Evolutionary conservation across 345 rosid species (phyloP).

Genomic region (Euclidium syriacum): DNA sequence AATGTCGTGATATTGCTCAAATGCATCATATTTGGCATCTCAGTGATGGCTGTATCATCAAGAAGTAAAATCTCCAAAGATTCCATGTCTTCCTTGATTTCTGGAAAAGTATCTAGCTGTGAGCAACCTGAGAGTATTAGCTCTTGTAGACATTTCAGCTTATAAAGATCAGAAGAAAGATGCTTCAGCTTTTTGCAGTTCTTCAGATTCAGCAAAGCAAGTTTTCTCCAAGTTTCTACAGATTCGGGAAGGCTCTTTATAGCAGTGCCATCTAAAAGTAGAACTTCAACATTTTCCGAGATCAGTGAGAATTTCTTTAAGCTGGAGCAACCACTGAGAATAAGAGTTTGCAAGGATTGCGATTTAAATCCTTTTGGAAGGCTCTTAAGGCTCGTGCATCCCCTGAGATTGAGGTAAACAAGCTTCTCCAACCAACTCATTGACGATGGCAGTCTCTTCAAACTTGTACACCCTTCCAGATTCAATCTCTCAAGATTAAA

Average conservation of each 20-base stretch:
- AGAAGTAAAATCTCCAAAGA: conserved; percentile 23
- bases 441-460: conserved; percentile 19
- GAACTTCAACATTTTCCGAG: conserved; percentile 17
- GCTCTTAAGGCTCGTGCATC: conserved; percentile 23
- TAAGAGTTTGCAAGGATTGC: conserved; percentile 20
- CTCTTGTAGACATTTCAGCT: conserved; percentile 20
- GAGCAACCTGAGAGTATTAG: conserved; percentile 29
- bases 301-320: conserved; percentile 25
- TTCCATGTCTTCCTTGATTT: conserved; percentile 28
- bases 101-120: conserved; percentile 19
- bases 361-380: conserved; percentile 3
- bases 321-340: conserved; percentile 29
- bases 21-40: conserved; percentile 18
- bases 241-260: conserved; percentile 28
- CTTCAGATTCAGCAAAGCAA: conserved; percentile 17
- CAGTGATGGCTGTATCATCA: conserved; percentile 21
- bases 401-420: conserved; percentile 17
- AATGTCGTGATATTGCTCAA: conserved; percentile 23
- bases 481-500: conserved; percentile 21
- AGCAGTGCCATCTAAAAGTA: conserved; percentile 25
- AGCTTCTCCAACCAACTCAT: conserved; percentile 25
- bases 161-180: conserved; percentile 27
- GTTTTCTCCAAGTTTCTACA: conserved; percentile 6
- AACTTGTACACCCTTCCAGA: conserved; percentile 28
- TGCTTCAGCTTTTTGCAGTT: conserved; percentile 17